Conservation (phyloP, 345 rosid species). For the Gossypium stocksii region DNA sequence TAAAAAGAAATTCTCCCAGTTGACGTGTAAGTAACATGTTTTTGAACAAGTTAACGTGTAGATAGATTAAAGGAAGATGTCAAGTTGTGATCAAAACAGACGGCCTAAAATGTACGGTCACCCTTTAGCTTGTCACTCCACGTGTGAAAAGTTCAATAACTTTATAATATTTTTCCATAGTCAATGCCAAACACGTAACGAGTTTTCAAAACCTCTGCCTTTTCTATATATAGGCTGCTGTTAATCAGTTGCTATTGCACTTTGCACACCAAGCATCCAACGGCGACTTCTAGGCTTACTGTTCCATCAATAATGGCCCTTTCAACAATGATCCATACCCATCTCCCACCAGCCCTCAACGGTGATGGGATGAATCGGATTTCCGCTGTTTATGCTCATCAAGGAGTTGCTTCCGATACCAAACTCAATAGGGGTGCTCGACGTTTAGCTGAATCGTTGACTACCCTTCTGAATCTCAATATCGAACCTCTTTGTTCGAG, state of each 20-base stretch:
- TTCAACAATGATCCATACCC: conserved; percentile 16
- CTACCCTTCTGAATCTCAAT: conserved; percentile 25
- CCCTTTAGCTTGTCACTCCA: background rate
- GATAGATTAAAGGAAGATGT: background rate
- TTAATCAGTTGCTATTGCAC: background rate
- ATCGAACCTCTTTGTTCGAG: conserved; percentile 18
- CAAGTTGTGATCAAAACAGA: background rate
- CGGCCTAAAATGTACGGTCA: background rate
- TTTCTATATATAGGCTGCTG: background rate
- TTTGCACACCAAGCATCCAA: background rate
- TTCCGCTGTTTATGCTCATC: background rate
- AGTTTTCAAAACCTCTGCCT: background rate
- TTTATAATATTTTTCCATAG: background rate
- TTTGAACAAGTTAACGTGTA: no score
- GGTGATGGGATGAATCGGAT: background rate
- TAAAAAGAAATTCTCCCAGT: no score
- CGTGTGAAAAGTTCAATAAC: background rate
- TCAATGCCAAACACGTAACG: background rate
- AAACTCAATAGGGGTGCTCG: conserved; percentile 11
- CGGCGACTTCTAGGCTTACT: background rate
- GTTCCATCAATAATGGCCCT: conserved; percentile 17
- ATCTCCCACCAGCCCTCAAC: conserved; percentile 4
- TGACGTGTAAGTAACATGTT: no score
- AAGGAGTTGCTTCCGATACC: conserved; percentile 6
- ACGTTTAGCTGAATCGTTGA: conserved; percentile 10